phyloP scores from a whole-genome alignment of 805 yeast genomes.

The Nakazawaea wyomingensis region DNA sequence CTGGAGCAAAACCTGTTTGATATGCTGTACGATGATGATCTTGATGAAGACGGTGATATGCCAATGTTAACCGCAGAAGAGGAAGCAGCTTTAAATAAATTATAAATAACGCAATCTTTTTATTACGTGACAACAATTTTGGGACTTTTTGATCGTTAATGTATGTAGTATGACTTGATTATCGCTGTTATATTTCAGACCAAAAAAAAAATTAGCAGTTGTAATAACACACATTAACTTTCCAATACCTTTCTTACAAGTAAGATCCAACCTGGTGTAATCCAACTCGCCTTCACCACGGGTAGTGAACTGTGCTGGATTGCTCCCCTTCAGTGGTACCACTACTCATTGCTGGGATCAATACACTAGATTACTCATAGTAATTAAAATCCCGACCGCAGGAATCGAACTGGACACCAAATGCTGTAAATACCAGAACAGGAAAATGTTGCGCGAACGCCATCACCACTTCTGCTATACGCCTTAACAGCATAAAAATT shows the following conservation, averaged over 20 bases:
- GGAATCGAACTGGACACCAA: constrained; percentile 41
- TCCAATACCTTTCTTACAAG: constrained; percentile 16
- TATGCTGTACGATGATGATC: constrained; percentile 29
- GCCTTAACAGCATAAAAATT: constrained; percentile 17
- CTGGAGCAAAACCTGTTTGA: constrained; percentile 34
- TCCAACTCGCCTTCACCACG: constrained; percentile 37
- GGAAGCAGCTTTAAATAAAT: constrained; percentile 15
- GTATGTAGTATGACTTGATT: too few relatives aligned
- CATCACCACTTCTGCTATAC: constrained; percentile 16
- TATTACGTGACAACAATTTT: too few relatives aligned
- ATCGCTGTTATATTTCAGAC: too few relatives aligned
- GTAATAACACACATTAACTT: constrained; percentile 12
- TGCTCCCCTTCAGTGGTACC: constrained; percentile 37
- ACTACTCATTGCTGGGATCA: constrained; percentile 27
- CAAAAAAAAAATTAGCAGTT: constrained; percentile 15
- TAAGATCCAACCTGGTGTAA: constrained; percentile 31
- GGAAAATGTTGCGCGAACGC: constrained; percentile 14
- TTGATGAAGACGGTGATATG: constrained; percentile 35
- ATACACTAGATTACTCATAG: constrained; percentile 29
- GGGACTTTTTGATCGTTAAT: too few relatives aligned
- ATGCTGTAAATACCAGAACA: constrained; percentile 17
- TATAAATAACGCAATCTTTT: too few relatives aligned
- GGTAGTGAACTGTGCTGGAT: constrained; percentile 38
- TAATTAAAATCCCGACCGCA: constrained; percentile 27
- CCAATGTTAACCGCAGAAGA: constrained; percentile 16